A percentile compares a stretch with the other conserved stretches of the same genome.
phyloP scores from a whole-genome alignment of 495 filamentous ascomycete genomes.

The Achaetomiella virescens region DNA sequence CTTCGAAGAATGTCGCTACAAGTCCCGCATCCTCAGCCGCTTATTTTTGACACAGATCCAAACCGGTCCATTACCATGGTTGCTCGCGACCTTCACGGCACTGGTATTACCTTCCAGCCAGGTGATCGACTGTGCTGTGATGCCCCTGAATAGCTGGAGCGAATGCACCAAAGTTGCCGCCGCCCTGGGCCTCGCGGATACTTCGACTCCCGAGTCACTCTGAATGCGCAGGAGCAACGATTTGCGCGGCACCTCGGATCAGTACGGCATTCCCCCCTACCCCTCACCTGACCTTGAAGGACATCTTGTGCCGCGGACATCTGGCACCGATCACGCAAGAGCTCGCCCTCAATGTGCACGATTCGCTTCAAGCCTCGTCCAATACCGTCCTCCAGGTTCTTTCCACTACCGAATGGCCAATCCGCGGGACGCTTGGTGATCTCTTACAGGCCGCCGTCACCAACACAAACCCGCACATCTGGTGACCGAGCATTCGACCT shows the following conservation, averaged over 20 bases:
- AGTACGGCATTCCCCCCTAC: conserved; percentile 25
- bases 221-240: conserved; percentile 36
- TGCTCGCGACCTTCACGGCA: conserved; percentile 41
- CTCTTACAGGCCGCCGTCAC: conserved; percentile 38
- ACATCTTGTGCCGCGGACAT: conserved; percentile 44
- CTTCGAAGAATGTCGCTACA: conserved; percentile 47
- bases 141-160: conserved; percentile 45
- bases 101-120: conserved; percentile 45
- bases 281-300: conserved; percentile 38
- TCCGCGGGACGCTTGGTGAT: conserved; percentile 43
- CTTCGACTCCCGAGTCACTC: conserved; percentile 31
- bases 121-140: conserved; percentile 45
- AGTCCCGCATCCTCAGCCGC: conserved; percentile 35
- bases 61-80: conserved; percentile 41
- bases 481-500: conserved; percentile 44
- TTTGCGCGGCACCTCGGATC: conserved; percentile 41
- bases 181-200: conserved; percentile 38
- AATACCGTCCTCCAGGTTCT: conserved; percentile 42
- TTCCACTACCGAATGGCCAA: conserved; percentile 43
- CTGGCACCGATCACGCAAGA: conserved; percentile 46
- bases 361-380: conserved; percentile 41
- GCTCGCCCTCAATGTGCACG: conserved; percentile 37
- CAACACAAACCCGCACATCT: conserved; percentile 41
- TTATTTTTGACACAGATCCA: conserved; percentile 38
- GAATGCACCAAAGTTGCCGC: conserved; percentile 45